Conservation (phyloP, 441 rosid species). For the Gossypium trilobum region DNA sequence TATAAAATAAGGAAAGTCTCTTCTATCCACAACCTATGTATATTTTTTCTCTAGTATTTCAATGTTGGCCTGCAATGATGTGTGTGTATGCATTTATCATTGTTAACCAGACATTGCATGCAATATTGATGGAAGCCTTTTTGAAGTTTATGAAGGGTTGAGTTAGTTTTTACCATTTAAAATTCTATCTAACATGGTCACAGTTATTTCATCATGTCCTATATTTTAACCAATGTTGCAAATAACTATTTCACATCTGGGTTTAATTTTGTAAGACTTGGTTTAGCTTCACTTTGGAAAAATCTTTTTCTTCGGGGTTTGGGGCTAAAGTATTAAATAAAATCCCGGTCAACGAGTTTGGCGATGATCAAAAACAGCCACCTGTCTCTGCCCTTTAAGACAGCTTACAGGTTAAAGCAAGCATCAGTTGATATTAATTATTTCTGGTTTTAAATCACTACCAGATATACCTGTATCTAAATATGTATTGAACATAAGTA, state of each 20-base stretch:
- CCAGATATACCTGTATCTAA: neutral
- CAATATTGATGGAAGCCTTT: neutral
- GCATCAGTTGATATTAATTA: neutral
- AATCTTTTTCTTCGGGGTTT: neutral
- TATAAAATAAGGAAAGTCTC: too few relatives aligned
- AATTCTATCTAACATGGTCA: neutral
- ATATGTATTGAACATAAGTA: neutral
- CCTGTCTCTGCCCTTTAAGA: neutral
- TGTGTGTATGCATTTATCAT: neutral
- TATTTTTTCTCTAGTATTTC: neutral
- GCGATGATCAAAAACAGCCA: neutral
- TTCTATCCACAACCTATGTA: too few relatives aligned
- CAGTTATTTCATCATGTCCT: neutral
- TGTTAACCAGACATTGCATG: neutral
- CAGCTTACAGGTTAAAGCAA: neutral
- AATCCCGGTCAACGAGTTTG: neutral
- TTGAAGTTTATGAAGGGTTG: neutral
- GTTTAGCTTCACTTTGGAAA: too few relatives aligned
- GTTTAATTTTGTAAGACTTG: neutral
- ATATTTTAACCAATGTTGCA: neutral
- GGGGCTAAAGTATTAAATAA: neutral
- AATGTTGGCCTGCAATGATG: neutral
- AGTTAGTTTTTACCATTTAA: neutral
- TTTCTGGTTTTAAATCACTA: neutral
- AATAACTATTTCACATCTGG: neutral